These are phyloP conservation scores for Umbelopsis ramanniana DNA, from an alignment of 192 early-diverging fungal species.

Conservation along the genomic window DNA sequence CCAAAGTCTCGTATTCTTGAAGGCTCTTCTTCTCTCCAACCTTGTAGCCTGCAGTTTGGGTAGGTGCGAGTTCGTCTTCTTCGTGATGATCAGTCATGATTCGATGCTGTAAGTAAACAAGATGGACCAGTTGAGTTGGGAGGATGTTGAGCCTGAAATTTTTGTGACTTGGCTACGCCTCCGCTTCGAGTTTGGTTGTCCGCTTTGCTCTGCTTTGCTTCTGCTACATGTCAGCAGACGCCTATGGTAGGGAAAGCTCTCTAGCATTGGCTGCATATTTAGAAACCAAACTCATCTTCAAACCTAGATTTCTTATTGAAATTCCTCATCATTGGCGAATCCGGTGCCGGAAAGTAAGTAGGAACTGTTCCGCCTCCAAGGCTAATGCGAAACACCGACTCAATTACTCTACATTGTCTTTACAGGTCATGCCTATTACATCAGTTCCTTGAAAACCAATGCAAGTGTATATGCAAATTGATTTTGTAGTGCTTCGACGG, in stretches of 20 bases:
- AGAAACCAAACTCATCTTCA: not conserved
- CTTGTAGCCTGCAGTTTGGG: slow-evolving; percentile 87
- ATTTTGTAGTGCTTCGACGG: not conserved
- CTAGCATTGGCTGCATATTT: not conserved
- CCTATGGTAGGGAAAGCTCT: slow-evolving; percentile 31
- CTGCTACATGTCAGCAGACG: slow-evolving; percentile 39
- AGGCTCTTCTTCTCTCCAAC: slow-evolving; percentile 91
- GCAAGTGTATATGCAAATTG: slow-evolving; percentile 26
- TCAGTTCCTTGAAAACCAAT: slow-evolving; percentile 63
- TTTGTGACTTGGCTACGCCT: slow-evolving; percentile 18
- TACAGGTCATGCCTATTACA: slow-evolving; percentile 61
- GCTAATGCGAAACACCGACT: not conserved
- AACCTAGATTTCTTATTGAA: slow-evolving; percentile 55
- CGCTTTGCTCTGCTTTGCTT: slow-evolving; percentile 12
- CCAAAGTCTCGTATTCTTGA: slow-evolving; percentile 82
- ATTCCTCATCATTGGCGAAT: slow-evolving; percentile 62
- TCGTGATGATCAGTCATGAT: slow-evolving; percentile 52
- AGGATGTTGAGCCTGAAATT: slow-evolving; percentile 19
- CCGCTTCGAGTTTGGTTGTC: slow-evolving; percentile 12
- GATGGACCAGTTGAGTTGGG: not conserved
- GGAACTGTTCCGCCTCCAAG: not conserved
- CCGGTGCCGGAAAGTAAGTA: slow-evolving; percentile 64
- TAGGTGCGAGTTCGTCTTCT: slow-evolving; percentile 77
- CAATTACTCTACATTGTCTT: not conserved
- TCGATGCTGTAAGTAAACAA: not conserved